Evolutionary conservation across 768 basidiomycete species (phyloP).

Genomic region (Mycena sanguinolenta): DNA sequence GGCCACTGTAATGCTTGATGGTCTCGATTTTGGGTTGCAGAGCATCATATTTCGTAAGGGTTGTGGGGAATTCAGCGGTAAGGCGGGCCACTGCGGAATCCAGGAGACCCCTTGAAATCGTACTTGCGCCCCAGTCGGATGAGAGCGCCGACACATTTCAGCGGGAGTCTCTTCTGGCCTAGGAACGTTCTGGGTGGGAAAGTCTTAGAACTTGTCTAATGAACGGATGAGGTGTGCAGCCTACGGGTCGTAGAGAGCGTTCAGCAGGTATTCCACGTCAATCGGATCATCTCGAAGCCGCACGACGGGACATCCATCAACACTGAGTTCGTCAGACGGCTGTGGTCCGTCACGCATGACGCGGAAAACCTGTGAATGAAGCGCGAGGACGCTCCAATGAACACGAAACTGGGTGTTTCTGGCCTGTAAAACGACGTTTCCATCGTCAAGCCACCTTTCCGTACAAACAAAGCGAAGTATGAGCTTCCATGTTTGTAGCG

Average conservation of each 20-base stretch:
- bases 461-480: too few relatives aligned
- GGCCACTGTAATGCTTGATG: background rate
- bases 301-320: slow-evolving; percentile 27
- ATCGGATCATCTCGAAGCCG: slow-evolving; percentile 1
- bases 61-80: background rate
- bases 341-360: slow-evolving; percentile 19
- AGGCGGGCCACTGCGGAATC: background rate
- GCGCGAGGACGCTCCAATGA: slow-evolving; percentile 20
- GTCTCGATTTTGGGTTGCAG: background rate
- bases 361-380: slow-evolving; percentile 17
- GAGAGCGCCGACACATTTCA: background rate
- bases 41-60: background rate
- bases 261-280: slow-evolving; percentile 14
- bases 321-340: slow-evolving; percentile 6
- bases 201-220: background rate
- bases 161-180: background rate
- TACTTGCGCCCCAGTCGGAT: background rate
- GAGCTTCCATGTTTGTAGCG: too few relatives aligned
- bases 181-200: background rate
- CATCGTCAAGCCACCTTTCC: slow-evolving; percentile 14
- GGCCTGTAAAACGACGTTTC: slow-evolving; percentile 21
- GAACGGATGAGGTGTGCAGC: background rate
- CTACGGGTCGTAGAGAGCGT: background rate
- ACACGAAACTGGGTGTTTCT: slow-evolving; percentile 24
- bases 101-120: background rate